Base-by-base conservation (phyloP, 352 stramenopile genomes). In the Thalassiosira livingstoniorum region DNA sequence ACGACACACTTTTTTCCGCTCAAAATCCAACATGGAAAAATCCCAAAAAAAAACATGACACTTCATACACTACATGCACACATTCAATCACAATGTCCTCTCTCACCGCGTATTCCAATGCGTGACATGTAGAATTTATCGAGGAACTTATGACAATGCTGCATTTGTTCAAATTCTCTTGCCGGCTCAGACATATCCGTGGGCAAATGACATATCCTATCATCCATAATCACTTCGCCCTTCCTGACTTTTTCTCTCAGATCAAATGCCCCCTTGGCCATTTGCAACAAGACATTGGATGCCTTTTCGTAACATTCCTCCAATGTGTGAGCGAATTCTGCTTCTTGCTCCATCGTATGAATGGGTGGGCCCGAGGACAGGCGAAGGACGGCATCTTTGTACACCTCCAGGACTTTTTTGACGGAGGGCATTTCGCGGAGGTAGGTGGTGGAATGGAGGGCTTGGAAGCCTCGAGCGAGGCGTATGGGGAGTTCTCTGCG, bases 71-170 rank as follows among this genome's bases (percentile, higher is more conserved):
- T n/a, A n/a, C n/a, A n/a, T n/a, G n/a, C n/a, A n/a, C n/a, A n/a
- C n/a, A n/a, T n/a, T n/a, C n/a, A n/a, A n/a, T n/a, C n/a, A n/a
- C n/a, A n/a, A n/a, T n/a, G n/a, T n/a, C n/a, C n/a, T n/a, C n/a
- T n/a, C n/a, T n/a, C n/a, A n/a, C n/a, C n/a, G 2, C 98, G 97
- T 72, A 99, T 99, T 51, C 97, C 98, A 65, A 99, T 99, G 23
- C 98, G 92, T 27, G 94, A 98, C 91, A 98, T 98, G 86, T 99
- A 99, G 86, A 99, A 99, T 13, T 94, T 95, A 89, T 99, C 97
- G 64, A 99, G 86, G 85, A 99, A 99, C 27, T 95, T 95, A 68
- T 99, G 97, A 78, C 98, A 92, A 80, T 98, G 93, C n/a, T 93
- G 88, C 72, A 98, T 89, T 60, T 98, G 96, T 51, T 82, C 82